Conservation (phyloP, 108 stramenopile species). For the Cyclotella cryptica region DNA sequence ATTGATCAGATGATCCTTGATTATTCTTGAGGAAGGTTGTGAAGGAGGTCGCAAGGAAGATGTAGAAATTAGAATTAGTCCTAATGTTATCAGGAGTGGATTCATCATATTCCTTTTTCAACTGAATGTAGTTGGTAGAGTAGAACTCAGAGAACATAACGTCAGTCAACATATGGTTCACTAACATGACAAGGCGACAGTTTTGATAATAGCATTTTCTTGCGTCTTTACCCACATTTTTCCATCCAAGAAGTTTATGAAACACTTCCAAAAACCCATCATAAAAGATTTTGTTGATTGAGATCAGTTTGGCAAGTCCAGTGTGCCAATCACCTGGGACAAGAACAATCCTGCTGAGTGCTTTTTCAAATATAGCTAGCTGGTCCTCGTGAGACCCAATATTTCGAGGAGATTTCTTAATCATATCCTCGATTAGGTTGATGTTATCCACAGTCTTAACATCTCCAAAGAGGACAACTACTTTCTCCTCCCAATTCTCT, state of each 20-base stretch:
- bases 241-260: constrained; percentile 1
- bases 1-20: not conserved
- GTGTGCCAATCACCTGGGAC: constrained; percentile 20
- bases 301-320: not conserved
- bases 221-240: constrained; percentile 8
- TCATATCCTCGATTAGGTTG: not conserved
- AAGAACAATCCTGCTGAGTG: not conserved
- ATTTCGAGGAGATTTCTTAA: not conserved
- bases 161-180: not conserved
- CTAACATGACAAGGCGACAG: not conserved
- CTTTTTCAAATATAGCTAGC: not conserved
- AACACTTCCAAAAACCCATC: constrained; percentile 1
- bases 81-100: not conserved
- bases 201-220: constrained; percentile 10
- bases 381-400: not conserved
- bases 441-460: constrained; percentile 9
- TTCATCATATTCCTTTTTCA: not conserved
- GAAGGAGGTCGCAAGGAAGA: not conserved
- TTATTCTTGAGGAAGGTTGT: not conserved
- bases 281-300: not conserved
- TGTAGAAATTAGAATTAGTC: not conserved
- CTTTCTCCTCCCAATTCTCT: not conserved
- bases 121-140: not conserved
- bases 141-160: not conserved
- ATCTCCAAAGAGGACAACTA: constrained; percentile 5